phyloP scores from a whole-genome alignment of 31 red algal species.

The Bonnemaisonia californica region DNA sequence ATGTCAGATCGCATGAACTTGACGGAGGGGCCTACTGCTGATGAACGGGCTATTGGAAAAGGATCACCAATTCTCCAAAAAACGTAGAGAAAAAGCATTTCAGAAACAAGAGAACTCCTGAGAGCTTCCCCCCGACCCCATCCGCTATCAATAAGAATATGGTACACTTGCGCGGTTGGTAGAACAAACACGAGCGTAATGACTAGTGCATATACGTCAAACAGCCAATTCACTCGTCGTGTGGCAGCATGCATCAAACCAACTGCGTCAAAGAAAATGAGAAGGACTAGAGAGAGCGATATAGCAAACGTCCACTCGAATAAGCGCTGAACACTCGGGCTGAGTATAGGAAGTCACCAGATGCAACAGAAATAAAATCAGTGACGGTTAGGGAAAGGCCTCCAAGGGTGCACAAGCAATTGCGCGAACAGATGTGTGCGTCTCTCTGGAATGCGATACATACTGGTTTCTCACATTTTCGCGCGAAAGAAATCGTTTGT shows the following conservation, averaged over 20 bases:
- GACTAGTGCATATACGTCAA: conserved; percentile 54
- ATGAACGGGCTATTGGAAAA: conserved; percentile 40
- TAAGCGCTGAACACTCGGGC: conserved; percentile 51
- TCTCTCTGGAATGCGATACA: conserved; percentile 14
- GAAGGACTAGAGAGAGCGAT: conserved; percentile 52
- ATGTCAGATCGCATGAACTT: conserved; percentile 27
- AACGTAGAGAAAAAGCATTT: conserved; percentile 53
- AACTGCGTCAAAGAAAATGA: conserved; percentile 71
- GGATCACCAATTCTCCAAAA: conserved; percentile 64
- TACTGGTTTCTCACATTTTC: conserved; percentile 62
- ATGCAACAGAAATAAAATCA: too few relatives aligned
- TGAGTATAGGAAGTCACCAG: not conserved
- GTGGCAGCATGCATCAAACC: conserved; percentile 58
- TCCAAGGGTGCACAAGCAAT: too few relatives aligned
- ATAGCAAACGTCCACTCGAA: conserved; percentile 70
- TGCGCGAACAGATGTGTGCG: too few relatives aligned
- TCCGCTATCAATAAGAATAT: conserved; percentile 57
- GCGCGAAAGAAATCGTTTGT: conserved; percentile 62
- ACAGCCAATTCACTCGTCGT: conserved; percentile 67
- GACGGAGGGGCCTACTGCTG: conserved; percentile 6
- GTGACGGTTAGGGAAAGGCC: too few relatives aligned
- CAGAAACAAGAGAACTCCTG: conserved; percentile 39
- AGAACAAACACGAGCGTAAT: conserved; percentile 60
- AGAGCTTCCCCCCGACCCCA: conserved; percentile 29
- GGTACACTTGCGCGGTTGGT: conserved; percentile 65